Base-by-base conservation (phyloP, 2,329 filamentous ascomycete genomes). In the Aspergillus sclerotialis region DNA sequence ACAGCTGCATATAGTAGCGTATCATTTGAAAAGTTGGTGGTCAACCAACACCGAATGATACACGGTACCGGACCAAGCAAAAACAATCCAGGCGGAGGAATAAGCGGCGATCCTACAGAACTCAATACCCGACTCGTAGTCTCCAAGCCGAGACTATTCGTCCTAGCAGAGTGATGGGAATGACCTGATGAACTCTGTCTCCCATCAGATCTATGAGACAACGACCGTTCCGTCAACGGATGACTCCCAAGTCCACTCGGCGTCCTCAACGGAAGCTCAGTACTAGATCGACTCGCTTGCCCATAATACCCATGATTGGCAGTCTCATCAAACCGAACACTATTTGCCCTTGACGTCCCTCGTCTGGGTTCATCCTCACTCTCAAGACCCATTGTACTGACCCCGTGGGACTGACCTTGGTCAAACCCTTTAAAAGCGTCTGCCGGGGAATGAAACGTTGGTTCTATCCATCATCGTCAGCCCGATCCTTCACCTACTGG, bases 271-370 rank as follows among this genome's bases (percentile, higher is more conserved):
- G 84, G 82, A 26, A 94, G 82, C 36, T 96, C 92, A 30, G 84
- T 78, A 9, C 86, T 90, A 36, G 88, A 82, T 28, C 90, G 79
- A 39, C 82, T 84, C 44, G 78, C 79, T 53, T 94, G 86, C 24
- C 81, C 82, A 77, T 92, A 93, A 58, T 88, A 88, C 30, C 86
- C 84, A 50, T 94, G 88, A 49, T 94, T 79, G 10, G 90, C 89
- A 54, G 87, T 94, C 58, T 96, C 90, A 55, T 96, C 92, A 52
- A 98, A 98, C 24, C 92, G 84, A 48, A 98, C 92, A 55, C 92
- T 96, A 58, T 96, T 96, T 30, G 92, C 90, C 49, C 92, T 77
- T 12, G 92, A 98, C 12, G 87, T 83, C 13, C 85, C 86, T 35
- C 92, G 86, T 43, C 90, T 78, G 24, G 87, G 79, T 37, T 87